phyloP scores from a whole-genome alignment of 2,329 filamentous ascomycete species.

The Cordyceps cateniannulata region DNA sequence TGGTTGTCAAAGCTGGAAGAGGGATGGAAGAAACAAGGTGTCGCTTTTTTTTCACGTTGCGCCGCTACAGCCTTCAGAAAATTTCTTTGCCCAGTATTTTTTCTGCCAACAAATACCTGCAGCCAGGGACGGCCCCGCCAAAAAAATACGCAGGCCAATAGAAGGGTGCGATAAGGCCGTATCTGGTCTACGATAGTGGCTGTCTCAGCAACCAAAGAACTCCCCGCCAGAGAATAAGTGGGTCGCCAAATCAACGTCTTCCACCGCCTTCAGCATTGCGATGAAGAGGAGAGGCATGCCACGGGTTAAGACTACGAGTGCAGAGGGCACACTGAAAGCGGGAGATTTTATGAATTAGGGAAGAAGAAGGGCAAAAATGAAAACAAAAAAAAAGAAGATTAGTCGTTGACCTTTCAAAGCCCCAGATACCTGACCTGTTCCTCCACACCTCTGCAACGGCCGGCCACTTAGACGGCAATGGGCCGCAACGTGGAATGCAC shows the following conservation, averaged over 20 bases:
- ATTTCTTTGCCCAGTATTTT: conserved; percentile 10
- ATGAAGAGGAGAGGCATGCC: background rate
- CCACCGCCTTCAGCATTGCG: conserved; percentile 2
- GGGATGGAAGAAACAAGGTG: conserved; percentile 8
- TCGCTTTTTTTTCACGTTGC: conserved; percentile 9
- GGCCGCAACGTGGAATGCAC: background rate
- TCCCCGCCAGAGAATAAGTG: background rate
- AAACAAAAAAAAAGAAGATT: background rate
- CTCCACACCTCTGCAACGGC: too few relatives aligned
- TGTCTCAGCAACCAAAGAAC: conserved; percentile 14
- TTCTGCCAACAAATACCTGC: conserved; percentile 1
- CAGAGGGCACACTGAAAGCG: too few relatives aligned
- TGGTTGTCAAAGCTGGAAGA: background rate
- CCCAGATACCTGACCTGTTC: background rate
- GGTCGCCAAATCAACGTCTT: background rate
- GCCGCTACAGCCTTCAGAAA: conserved; percentile 5
- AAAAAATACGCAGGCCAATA: background rate
- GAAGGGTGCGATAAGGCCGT: conserved; percentile 2
- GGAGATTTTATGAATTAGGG: too few relatives aligned
- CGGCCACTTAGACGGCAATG: background rate
- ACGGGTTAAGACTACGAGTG: too few relatives aligned
- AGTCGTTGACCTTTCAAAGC: background rate
- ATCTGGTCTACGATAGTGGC: background rate
- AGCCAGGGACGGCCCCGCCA: background rate
- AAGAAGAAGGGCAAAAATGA: too few relatives aligned